phyloP scores from a whole-genome alignment of 805 yeast species.

The Metschnikowia proteae region DNA sequence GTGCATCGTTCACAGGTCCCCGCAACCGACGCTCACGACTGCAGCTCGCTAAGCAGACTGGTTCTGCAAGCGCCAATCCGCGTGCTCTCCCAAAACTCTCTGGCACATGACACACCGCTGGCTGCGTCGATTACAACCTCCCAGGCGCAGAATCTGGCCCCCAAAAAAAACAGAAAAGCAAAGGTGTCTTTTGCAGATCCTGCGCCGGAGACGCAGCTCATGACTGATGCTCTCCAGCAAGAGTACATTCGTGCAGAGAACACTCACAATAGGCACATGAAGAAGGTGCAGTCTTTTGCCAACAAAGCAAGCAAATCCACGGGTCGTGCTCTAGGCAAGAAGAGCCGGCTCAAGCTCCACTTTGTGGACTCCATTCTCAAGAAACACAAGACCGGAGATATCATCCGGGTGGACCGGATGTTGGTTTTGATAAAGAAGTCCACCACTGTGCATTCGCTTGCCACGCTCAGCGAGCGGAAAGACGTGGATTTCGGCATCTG shows the following conservation, averaged over 20 bases:
- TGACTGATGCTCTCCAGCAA: constrained; percentile 4
- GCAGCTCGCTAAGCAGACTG: not conserved
- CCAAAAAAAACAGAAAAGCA: not conserved
- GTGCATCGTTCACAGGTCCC: not conserved
- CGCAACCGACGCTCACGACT: not conserved
- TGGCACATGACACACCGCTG: not conserved
- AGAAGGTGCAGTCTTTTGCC: constrained; percentile 25
- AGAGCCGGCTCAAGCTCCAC: constrained; percentile 18
- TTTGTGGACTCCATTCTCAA: constrained; percentile 23
- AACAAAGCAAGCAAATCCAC: constrained; percentile 22
- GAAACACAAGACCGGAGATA: constrained; percentile 46
- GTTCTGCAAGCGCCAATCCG: not conserved
- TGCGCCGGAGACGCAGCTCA: constrained; percentile 20
- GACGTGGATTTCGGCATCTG: constrained; percentile 50
- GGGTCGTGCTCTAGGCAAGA: constrained; percentile 14
- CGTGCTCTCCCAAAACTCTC: not conserved
- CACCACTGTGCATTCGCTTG: constrained; percentile 18
- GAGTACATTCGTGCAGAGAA: constrained; percentile 16
- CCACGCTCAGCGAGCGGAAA: constrained; percentile 45
- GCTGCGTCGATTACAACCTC: not conserved
- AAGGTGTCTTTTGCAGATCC: constrained; percentile 20
- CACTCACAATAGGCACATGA: constrained; percentile 15
- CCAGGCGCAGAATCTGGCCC: not conserved
- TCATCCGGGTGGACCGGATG: constrained; percentile 64
- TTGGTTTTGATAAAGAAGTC: constrained; percentile 56